Conservation (phyloP, 371 early-diverging fungal genomes). For the Rhizopus stolonifer region DNA sequence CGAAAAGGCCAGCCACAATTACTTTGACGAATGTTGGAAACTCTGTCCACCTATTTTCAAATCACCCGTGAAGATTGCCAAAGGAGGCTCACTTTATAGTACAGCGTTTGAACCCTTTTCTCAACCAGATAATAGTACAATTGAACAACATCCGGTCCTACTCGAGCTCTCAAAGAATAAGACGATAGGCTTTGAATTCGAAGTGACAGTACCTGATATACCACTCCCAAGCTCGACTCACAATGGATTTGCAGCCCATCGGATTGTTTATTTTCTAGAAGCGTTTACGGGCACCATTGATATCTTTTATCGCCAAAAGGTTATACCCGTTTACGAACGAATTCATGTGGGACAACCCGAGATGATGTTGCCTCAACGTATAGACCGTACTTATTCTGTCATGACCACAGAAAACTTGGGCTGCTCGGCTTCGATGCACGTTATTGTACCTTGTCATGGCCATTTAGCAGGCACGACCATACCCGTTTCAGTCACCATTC, state of each 20-base stretch:
- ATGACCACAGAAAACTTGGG: neutral
- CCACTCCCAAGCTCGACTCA: constrained; percentile 22
- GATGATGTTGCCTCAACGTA: constrained; percentile 15
- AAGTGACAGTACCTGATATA: constrained; percentile 18
- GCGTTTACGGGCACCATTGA: constrained; percentile 14
- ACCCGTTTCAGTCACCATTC: constrained; percentile 20
- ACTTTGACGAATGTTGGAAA: constrained; percentile 24
- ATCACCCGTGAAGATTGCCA: constrained; percentile 1
- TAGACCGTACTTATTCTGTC: constrained; percentile 14
- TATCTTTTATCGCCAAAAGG: constrained; percentile 11
- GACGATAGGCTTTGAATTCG: constrained; percentile 14
- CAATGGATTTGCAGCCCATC: neutral
- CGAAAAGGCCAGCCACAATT: constrained; percentile 10
- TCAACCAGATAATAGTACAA: neutral
- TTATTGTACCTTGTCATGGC: constrained; percentile 23
- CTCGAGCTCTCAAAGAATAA: constrained; percentile 22
- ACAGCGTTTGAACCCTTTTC: neutral
- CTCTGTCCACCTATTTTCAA: constrained; percentile 8
- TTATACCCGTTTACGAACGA: constrained; percentile 17
- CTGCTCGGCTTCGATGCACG: constrained; percentile 14
- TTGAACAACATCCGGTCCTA: constrained; percentile 7
- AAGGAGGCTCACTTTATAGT: constrained; percentile 3
- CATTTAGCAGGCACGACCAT: constrained; percentile 18
- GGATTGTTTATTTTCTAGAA: constrained; percentile 22
- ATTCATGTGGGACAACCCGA: constrained; percentile 15